A percentile compares a stretch with the other conserved stretches of the same genome.
Conservation (phyloP, 2,329 filamentous ascomycete genomes). For the Aspergillus sp. region DNA sequence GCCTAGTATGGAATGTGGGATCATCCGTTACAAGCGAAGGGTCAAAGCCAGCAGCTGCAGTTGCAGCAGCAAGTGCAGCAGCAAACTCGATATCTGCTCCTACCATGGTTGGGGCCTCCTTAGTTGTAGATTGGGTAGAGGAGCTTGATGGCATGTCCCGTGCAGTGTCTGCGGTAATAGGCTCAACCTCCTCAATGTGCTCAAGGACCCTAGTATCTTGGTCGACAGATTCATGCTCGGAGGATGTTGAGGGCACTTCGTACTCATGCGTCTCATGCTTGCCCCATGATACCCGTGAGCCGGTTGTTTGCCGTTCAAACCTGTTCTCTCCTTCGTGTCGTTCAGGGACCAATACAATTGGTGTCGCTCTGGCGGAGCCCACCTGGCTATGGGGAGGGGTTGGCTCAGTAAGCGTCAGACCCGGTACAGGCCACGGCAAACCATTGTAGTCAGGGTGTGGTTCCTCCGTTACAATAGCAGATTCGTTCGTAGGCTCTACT, state of each 20-base stretch:
- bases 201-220: slow-evolving; percentile 16
- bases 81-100: slow-evolving; percentile 69
- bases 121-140: slow-evolving; percentile 13
- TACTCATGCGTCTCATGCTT: slow-evolving; percentile 66
- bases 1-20: slow-evolving; percentile 62
- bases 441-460: slow-evolving; percentile 22
- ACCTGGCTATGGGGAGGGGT: slow-evolving; percentile 57
- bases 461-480: slow-evolving; percentile 21
- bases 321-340: slow-evolving; percentile 49
- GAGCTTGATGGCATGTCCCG: slow-evolving; percentile 13
- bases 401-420: slow-evolving; percentile 59
- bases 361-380: slow-evolving; percentile 39
- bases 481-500: slow-evolving; percentile 33
- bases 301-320: slow-evolving; percentile 46
- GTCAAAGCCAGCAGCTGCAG: slow-evolving; percentile 70
- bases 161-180: neutral
- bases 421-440: slow-evolving; percentile 52
- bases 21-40: slow-evolving; percentile 70
- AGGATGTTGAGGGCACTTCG: slow-evolving; percentile 60
- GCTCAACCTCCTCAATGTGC: neutral
- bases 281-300: slow-evolving; percentile 66
- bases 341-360: slow-evolving; percentile 37
- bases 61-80: slow-evolving; percentile 67
- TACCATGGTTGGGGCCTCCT: slow-evolving; percentile 13
- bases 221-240: slow-evolving; percentile 36